Percentiles rank a stretch among this genome's conserved stretches.
Conservation (phyloP, 345 rosid species). For the Fremontodendron californicum region DNA sequence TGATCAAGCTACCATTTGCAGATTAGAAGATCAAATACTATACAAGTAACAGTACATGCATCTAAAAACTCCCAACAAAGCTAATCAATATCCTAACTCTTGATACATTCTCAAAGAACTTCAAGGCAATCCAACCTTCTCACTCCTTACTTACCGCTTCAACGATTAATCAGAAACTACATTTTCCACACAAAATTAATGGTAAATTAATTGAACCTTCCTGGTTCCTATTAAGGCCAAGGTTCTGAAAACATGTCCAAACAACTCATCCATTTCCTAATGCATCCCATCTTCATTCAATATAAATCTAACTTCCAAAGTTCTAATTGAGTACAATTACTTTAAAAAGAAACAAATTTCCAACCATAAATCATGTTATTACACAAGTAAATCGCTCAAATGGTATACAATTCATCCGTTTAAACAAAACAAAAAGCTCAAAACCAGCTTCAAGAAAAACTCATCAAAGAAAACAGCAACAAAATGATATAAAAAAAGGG, state of each 20-base stretch:
- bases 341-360: not conserved
- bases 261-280: not conserved
- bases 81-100: not conserved
- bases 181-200: not conserved
- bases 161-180: not conserved
- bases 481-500: not conserved
- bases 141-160: not conserved
- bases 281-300: not conserved
- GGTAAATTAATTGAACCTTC: constrained; percentile 4
- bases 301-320: not conserved
- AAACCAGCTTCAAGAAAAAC: not conserved
- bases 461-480: not conserved
- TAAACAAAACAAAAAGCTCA: not conserved
- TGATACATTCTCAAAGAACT: not conserved
- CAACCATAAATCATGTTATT: not conserved
- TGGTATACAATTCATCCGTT: not conserved
- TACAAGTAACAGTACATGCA: not conserved
- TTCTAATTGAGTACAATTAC: not conserved
- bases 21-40: not conserved
- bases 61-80: not conserved
- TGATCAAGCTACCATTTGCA: not conserved
- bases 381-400: not conserved
- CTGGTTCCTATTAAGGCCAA: constrained; percentile 3
- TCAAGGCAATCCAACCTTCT: not conserved
- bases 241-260: constrained; percentile 3